phyloP scores from a whole-genome alignment of 2,329 filamentous ascomycete species.

The Botryotinia narcissicola region DNA sequence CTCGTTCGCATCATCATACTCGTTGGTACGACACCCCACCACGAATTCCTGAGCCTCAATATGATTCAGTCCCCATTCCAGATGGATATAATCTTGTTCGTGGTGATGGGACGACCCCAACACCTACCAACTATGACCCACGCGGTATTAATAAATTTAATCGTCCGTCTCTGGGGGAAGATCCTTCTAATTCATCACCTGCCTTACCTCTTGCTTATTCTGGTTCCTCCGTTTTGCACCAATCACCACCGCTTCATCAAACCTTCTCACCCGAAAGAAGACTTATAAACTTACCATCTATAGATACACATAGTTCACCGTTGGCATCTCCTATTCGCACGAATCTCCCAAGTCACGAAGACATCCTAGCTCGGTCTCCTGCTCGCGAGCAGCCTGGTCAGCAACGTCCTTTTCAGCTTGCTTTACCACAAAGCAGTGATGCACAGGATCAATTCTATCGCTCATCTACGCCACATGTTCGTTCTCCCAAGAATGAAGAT shows the following conservation, averaged over 20 bases:
- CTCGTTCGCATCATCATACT: conserved; percentile 23
- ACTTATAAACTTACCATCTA: background rate
- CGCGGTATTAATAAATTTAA: conserved; percentile 23
- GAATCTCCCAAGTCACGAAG: conserved; percentile 31
- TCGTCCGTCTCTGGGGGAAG: conserved; percentile 18
- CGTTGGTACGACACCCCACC: conserved; percentile 17
- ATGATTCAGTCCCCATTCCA: conserved; percentile 38
- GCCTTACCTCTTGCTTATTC: background rate
- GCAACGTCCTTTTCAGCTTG: conserved; percentile 37
- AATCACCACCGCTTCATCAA: background rate
- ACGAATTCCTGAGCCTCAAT: conserved; percentile 31
- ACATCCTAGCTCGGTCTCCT: conserved; percentile 36
- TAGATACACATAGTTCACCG: background rate
- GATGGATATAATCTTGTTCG: conserved; percentile 36
- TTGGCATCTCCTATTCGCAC: conserved; percentile 19
- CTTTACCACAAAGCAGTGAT: conserved; percentile 30
- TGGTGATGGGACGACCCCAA: conserved; percentile 32
- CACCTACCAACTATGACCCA: conserved; percentile 34
- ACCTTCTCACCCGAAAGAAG: background rate
- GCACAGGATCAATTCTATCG: conserved; percentile 10
- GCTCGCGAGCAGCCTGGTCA: conserved; percentile 32
- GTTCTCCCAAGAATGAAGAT: conserved; percentile 13
- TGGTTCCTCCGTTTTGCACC: background rate
- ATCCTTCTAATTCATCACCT: conserved; percentile 21
- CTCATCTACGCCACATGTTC: conserved; percentile 29